Evolutionary conservation across 768 basidiomycete genomes (phyloP).

Genomic region (Naematelia aurantialba): DNA sequence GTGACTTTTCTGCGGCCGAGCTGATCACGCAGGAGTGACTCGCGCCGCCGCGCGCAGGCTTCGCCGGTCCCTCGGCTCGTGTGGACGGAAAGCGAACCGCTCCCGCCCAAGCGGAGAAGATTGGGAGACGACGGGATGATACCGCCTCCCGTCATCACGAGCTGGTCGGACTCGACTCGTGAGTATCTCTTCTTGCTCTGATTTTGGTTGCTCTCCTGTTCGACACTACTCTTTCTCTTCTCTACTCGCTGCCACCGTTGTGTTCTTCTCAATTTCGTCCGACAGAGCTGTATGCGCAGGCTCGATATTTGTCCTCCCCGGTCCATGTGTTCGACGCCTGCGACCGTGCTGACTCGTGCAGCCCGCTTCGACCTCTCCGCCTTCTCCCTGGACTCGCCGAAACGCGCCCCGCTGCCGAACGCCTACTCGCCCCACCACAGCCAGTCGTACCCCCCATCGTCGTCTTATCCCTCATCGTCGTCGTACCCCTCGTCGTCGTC

Average conservation of each 20-base stretch:
- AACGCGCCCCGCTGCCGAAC: slow-evolving; percentile 11
- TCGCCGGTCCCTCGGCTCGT: not conserved
- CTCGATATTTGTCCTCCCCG: too few species aligned
- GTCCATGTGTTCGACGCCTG: too few species aligned
- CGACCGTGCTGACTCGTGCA: not conserved
- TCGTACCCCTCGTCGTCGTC: too few species aligned
- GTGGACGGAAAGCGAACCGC: not conserved
- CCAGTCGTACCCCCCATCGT: not conserved
- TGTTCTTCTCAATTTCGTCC: too few species aligned
- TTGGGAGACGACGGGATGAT: slow-evolving; percentile 19
- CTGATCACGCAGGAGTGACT: not conserved
- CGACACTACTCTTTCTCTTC: too few species aligned
- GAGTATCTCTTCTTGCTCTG: slow-evolving; percentile 9
- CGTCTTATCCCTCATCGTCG: not conserved
- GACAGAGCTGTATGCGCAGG: too few species aligned
- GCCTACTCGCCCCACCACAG: slow-evolving; percentile 2
- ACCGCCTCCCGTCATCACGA: slow-evolving; percentile 11
- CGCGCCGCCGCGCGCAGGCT: not conserved
- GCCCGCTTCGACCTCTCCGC: not conserved
- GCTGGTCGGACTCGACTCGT: slow-evolving; percentile 16
- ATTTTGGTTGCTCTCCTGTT: too few species aligned
- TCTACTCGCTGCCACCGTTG: too few species aligned
- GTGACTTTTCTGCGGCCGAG: too few species aligned
- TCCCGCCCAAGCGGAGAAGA: slow-evolving; percentile 8
- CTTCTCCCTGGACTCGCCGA: not conserved